phyloP scores from a whole-genome alignment of 2,329 filamentous ascomycete genomes.

The Penicillium sp. region DNA sequence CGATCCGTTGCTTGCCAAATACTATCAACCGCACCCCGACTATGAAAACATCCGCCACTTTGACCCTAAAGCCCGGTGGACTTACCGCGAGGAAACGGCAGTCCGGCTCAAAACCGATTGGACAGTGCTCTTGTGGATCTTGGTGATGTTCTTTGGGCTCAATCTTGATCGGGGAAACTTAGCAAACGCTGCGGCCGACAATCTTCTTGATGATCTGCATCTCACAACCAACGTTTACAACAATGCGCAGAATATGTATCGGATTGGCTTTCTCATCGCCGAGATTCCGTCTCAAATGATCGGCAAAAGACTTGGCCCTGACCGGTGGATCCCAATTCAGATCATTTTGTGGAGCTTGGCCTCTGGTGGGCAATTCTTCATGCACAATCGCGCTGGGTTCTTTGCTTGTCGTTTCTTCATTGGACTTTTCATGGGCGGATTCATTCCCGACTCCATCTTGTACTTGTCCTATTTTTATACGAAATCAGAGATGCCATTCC shows the following conservation, averaged over 20 bases:
- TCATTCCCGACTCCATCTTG: constrained; percentile 48
- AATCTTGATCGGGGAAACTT: constrained; percentile 33
- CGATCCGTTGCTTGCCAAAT: constrained; percentile 40
- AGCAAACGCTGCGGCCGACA: constrained; percentile 28
- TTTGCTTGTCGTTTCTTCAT: constrained; percentile 48
- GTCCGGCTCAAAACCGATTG: constrained; percentile 34
- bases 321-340: constrained; percentile 33
- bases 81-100: constrained; percentile 26
- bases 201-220: constrained; percentile 27
- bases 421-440: constrained; percentile 54
- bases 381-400: constrained; percentile 37
- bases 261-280: constrained; percentile 30
- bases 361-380: constrained; percentile 29
- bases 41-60: constrained; percentile 44
- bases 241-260: constrained; percentile 32
- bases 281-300: constrained; percentile 37
- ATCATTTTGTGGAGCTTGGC: constrained; percentile 33
- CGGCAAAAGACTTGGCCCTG: constrained; percentile 31
- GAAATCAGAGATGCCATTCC: constrained; percentile 35
- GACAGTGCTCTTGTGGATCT: constrained; percentile 40
- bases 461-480: constrained; percentile 46
- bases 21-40: constrained; percentile 30
- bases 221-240: constrained; percentile 37
- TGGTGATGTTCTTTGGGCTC: constrained; percentile 49
- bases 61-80: constrained; percentile 34